A percentile compares a stretch with the other conserved stretches of the same genome.
Evolutionary conservation across 1,284 basidiomycete species (phyloP).

Genomic region (Fomitopsis betulina): DNA sequence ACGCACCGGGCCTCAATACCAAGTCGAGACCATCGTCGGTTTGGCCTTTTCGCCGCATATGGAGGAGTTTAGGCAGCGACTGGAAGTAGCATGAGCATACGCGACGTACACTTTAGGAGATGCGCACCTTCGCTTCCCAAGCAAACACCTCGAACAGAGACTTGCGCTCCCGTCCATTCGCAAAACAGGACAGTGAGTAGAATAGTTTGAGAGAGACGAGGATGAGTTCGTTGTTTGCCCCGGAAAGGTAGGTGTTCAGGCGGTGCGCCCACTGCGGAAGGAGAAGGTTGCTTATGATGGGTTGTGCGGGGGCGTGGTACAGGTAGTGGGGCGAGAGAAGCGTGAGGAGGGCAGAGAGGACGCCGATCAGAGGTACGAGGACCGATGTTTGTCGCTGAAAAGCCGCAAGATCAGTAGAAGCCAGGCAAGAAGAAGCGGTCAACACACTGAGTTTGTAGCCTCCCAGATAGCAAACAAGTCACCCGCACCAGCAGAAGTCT

Average conservation of each 20-base stretch:
- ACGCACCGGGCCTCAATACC: conserved; percentile 52
- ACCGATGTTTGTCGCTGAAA: conserved; percentile 41
- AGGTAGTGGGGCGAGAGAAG: conserved; percentile 63
- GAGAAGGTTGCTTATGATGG: conserved; percentile 56
- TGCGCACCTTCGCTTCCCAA: conserved; percentile 69
- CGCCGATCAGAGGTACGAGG: conserved; percentile 42
- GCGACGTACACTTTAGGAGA: neutral
- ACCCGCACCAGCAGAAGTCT: conserved; percentile 45
- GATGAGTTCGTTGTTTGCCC: conserved; percentile 57
- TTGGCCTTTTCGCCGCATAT: conserved; percentile 62
- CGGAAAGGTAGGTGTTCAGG: conserved; percentile 54
- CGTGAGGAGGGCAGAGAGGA: conserved; percentile 51
- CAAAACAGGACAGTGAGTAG: conserved; percentile 55
- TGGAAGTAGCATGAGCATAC: conserved; percentile 22
- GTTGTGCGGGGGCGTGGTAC: conserved; percentile 53
- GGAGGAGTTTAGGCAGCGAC: conserved; percentile 61
- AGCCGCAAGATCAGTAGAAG: neutral
- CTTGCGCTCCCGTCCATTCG: conserved; percentile 58
- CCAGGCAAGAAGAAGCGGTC: neutral
- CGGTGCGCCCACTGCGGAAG: conserved; percentile 47
- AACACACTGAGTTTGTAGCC: conserved; percentile 39
- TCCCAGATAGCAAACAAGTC: conserved; percentile 67
- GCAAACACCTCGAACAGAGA: conserved; percentile 58
- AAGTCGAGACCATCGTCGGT: conserved; percentile 34
- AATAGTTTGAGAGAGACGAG: conserved; percentile 62